These are phyloP conservation scores for Neckera pumila DNA, from an alignment of 225 moss, liverwort and hornwort species.

Conservation along the genomic window DNA sequence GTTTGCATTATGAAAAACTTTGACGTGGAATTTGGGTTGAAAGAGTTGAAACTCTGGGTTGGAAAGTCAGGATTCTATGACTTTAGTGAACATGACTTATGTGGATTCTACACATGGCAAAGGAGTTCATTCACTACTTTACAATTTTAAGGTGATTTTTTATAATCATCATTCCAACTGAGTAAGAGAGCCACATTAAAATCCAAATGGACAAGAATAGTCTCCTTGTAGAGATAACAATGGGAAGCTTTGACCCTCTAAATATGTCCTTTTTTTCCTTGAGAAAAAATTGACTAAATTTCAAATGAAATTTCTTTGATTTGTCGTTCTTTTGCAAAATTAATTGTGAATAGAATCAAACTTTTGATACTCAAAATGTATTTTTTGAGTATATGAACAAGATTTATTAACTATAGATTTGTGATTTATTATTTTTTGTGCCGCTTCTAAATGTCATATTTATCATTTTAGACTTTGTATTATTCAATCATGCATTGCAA, in stretches of 20 bases:
- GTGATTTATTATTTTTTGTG: too few relatives aligned
- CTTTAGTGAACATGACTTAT: rapidly evolving
- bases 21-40: not conserved
- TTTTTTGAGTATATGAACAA: too few relatives aligned
- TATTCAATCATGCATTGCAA: too few relatives aligned
- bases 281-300: too few relatives aligned
- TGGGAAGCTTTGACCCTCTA: not conserved
- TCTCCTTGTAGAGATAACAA: not conserved
- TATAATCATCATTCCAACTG: not conserved
- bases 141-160: not conserved
- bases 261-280: not conserved
- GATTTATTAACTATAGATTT: too few relatives aligned
- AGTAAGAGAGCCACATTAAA: too few relatives aligned
- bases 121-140: not conserved
- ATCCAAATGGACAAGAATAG: not conserved
- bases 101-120: not conserved
- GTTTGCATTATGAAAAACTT: not conserved
- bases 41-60: not conserved
- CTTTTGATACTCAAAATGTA: too few relatives aligned
- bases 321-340: too few relatives aligned
- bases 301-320: too few relatives aligned
- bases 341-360: too few relatives aligned
- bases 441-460: too few relatives aligned
- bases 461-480: too few relatives aligned
- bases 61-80: rapidly evolving